Conservation (phyloP, 441 rosid species). For the Arabidopsis hybrid region DNA sequence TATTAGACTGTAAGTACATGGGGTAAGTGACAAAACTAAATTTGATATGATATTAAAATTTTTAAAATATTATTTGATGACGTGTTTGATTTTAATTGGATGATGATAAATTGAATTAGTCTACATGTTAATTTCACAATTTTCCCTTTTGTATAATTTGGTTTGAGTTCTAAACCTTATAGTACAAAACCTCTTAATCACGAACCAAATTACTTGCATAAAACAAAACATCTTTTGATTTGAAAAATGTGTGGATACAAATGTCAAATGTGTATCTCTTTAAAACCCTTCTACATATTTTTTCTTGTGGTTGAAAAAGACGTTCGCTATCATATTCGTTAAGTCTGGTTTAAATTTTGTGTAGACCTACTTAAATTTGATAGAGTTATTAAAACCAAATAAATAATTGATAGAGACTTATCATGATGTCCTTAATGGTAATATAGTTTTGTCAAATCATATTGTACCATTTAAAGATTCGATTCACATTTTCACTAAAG, state of each 20-base stretch:
- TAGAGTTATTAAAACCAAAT: background rate
- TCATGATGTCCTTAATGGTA: constrained; percentile 2
- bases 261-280: constrained; percentile 5
- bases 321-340: background rate
- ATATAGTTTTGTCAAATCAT: constrained; percentile 10
- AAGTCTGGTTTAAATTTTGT: constrained; percentile 18
- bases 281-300: background rate
- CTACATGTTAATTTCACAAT: background rate
- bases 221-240: background rate
- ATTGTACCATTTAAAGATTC: constrained; percentile 26
- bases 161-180: background rate
- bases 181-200: constrained; percentile 18
- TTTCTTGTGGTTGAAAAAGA: constrained; percentile 22
- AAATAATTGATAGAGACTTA: constrained; percentile 24
- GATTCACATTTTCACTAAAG: constrained; percentile 1
- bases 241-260: constrained; percentile 5
- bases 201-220: constrained; percentile 3
- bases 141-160: no score
- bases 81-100: background rate
- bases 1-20: no score
- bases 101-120: no score
- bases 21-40: background rate
- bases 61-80: background rate
- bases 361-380: constrained; percentile 27
- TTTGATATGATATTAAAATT: no score